Percentiles rank a stretch among this genome's conserved stretches.
phyloP scores from a whole-genome alignment of 139 green algal genomes.

The Chlorella sorokiniana region DNA sequence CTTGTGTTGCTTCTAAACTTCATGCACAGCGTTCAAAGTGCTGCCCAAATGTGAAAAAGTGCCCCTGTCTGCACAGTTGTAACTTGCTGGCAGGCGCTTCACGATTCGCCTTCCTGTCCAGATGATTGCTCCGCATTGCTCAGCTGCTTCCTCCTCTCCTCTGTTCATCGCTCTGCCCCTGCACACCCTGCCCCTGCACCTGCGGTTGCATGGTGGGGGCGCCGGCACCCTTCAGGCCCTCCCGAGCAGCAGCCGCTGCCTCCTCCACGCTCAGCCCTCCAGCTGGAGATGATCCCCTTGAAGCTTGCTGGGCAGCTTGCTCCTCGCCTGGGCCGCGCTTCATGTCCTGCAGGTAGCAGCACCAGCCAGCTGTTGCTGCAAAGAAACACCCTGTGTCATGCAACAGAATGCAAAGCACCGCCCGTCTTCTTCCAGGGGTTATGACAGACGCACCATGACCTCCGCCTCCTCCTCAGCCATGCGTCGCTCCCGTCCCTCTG shows the following conservation, averaged over 20 bases:
- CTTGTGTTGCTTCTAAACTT: too few relatives aligned
- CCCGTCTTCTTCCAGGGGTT: too few relatives aligned
- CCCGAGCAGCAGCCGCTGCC: too few relatives aligned
- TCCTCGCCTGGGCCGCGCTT: background rate
- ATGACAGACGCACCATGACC: background rate
- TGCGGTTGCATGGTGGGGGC: background rate
- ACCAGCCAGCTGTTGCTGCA: background rate
- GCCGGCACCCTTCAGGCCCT: background rate
- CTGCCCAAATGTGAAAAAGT: too few relatives aligned
- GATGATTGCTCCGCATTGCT: too few relatives aligned
- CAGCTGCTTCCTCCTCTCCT: too few relatives aligned
- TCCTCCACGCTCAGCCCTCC: background rate
- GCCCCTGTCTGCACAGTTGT: too few relatives aligned
- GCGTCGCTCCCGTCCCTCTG: background rate
- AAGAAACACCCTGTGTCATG: background rate
- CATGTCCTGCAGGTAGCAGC: background rate
- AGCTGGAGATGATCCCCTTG: background rate
- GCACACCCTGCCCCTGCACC: background rate
- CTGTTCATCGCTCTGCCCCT: too few relatives aligned
- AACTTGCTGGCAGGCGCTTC: too few relatives aligned
- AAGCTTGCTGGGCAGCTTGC: background rate
- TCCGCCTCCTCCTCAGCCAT: constrained; percentile 9
- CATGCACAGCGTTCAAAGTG: too few relatives aligned
- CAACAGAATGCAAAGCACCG: background rate
- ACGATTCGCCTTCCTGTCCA: too few relatives aligned